Conservation (phyloP, 139 green algal species). For the Nannochloris sp. region DNA sequence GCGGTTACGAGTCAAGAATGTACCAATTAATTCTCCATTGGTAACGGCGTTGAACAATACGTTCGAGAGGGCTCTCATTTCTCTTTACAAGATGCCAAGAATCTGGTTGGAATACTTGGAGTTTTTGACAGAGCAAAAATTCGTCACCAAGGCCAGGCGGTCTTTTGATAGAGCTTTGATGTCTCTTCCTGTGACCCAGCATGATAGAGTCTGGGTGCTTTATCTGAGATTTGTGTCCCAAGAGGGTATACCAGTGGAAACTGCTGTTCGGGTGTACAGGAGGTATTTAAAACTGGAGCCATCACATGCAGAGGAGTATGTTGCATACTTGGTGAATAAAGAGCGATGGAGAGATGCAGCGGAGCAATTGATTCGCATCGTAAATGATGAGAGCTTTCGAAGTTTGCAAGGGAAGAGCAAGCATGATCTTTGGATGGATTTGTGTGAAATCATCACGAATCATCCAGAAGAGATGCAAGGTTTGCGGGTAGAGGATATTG, state of each 20-base stretch:
- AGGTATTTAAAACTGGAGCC: slow-evolving; percentile 96
- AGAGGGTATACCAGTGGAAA: slow-evolving; percentile 78
- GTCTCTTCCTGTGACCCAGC: slow-evolving; percentile 93
- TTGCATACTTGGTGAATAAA: slow-evolving; percentile 77
- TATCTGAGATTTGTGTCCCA: slow-evolving; percentile 62
- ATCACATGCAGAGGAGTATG: slow-evolving; percentile 89
- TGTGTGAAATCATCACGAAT: slow-evolving; percentile 93
- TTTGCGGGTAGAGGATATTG: slow-evolving; percentile 61
- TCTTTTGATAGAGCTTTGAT: slow-evolving; percentile 85
- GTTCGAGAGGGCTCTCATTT: slow-evolving; percentile 90
- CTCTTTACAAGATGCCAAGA: slow-evolving; percentile 96
- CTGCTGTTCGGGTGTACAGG: slow-evolving; percentile 86
- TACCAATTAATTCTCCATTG: slow-evolving; percentile 38
- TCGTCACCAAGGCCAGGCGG: slow-evolving; percentile 66
- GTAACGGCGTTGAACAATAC: slow-evolving; percentile 74
- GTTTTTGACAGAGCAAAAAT: slow-evolving; percentile 60
- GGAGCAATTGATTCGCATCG: slow-evolving; percentile 53
- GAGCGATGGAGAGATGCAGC: slow-evolving; percentile 74
- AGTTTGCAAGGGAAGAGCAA: slow-evolving; percentile 87
- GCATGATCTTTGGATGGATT: slow-evolving; percentile 96
- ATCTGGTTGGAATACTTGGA: slow-evolving; percentile 91
- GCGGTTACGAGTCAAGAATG: slow-evolving; percentile 48
- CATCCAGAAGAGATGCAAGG: slow-evolving; percentile 58
- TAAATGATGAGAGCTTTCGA: slow-evolving; percentile 88
- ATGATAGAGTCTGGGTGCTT: slow-evolving; percentile 87